Evolutionary conservation across 1,139 yeast genomes (phyloP).

Genomic region (Geotrichum siamense): DNA sequence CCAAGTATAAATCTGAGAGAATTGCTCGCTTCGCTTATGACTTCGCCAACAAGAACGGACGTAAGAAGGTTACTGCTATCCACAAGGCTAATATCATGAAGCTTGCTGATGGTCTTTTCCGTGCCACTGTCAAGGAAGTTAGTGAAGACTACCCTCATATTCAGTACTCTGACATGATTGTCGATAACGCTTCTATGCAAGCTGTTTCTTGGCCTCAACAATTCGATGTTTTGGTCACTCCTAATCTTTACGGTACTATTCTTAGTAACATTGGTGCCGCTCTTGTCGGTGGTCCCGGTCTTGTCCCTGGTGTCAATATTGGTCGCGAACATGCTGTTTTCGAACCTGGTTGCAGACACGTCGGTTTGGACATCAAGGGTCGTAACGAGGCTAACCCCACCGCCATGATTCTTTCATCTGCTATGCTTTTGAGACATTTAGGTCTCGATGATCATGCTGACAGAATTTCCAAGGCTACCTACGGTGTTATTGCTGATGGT

Average conservation of each 20-base stretch:
- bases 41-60: constrained; percentile 86
- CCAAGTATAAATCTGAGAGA: constrained; percentile 92
- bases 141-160: constrained; percentile 87
- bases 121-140: constrained; percentile 85
- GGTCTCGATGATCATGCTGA: constrained; percentile 82
- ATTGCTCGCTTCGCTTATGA: constrained; percentile 96
- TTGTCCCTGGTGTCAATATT: constrained; percentile 96
- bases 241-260: constrained; percentile 96
- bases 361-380: constrained; percentile 93
- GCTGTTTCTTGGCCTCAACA: constrained; percentile 98
- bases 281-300: constrained; percentile 96
- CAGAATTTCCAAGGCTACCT: constrained; percentile 80
- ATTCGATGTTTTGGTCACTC: constrained; percentile 95
- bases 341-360: constrained; percentile 99
- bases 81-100: constrained; percentile 99
- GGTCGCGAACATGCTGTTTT: constrained; percentile 97
- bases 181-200: constrained; percentile 98
- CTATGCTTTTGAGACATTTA: constrained; percentile 90
- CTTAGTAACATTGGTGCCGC: constrained; percentile 98
- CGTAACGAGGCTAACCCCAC: constrained; percentile 96
- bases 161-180: constrained; percentile 85
- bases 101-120: constrained; percentile 96
- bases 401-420: constrained; percentile 86
- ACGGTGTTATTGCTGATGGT: constrained; percentile 84
- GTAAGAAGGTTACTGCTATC: constrained; percentile 90